Base-by-base conservation (phyloP, 768 basidiomycete species). In the Termitomyces sp. region DNA sequence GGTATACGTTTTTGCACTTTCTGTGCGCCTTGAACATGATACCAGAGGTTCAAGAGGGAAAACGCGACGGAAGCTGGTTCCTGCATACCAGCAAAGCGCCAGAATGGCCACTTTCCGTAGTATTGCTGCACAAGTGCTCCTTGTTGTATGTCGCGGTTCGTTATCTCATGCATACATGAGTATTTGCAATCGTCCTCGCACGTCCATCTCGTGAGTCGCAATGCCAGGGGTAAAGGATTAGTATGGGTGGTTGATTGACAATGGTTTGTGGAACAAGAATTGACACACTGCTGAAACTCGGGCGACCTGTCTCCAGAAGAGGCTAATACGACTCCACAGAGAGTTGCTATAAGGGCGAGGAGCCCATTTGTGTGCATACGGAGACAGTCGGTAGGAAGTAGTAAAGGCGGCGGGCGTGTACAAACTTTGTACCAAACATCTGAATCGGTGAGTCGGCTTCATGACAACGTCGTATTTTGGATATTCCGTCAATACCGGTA, bases 81-180 rank as follows among this genome's bases (percentile, higher is more conserved):
- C 67, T 98, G 96, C 71, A 93, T 88, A 31, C 95, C 92, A n/a
- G 77, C 73, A 21, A 90, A 75, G 31, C 95, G 81, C 83, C 86
- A 89, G 69, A 99, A 98, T 0, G 95, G 92, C 96, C 96, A 98
- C 75, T 98, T 98, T 16, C 96, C 97, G 65, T 93, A 83, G 70
- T 90, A 95, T 63, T 97, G 95, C 43, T 90, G 82, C 1, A 90
- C 72, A 2, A 56, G 62, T 40, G 65, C 63, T 0, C 82, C 81
- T 5, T 57, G 63, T 32, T 62, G 51, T n/a, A 81, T 61, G 34
- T 84, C 82, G 8, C 72, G 65, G 59, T 84, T 80, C 5, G 91
- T 93, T 37, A 92, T 77, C 47, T 77, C 72, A 66, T 95, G 92
- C 84, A 89, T 92, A 74, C 97, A 99, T 4, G 67, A 69, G 68